Base-by-base conservation (phyloP, 208 protist species). In the Acanthamoeba sp. region DNA sequence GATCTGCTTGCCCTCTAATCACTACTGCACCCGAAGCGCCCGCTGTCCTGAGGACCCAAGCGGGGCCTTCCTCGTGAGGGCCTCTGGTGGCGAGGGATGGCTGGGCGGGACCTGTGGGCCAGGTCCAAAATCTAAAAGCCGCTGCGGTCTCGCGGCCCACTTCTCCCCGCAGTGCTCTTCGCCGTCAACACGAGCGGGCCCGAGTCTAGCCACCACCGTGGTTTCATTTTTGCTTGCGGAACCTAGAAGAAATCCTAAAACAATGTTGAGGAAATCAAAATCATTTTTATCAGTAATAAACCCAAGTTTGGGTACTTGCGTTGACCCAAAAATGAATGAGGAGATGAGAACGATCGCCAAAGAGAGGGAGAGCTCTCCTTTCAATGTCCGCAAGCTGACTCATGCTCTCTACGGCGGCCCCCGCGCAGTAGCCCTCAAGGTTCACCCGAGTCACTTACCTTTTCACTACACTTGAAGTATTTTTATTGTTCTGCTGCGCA, bases 321-420 rank as follows among this genome's bases (percentile, higher is more conserved):
- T n/a, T n/a, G n/a, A n/a, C n/a, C n/a, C n/a, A n/a, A n/a, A n/a
- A n/a, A 64, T 64, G 57, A 64, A 64, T 29, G 57, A 64, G 29
- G 78, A 88, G 78, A 88, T 88, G 78, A 38, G 16, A 16, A 88
- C 45, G 29, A 62, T 88, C 16, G 42, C 42, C 0, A 1, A 24
- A 5, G 78, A 88, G 48, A n/a, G 78, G 29, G 45, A 50, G 29
- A 48, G 36, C 78, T 12, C 78, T 2, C 78, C 78, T 40, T 88
- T 88, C 59, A 40, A 50, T 27, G 78, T 88, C 10, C 34, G 78
- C n/a, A 9, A 88, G 38, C 40, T 88, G 27, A 88, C 78, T 10
- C 40, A 88, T 24, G 29, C 3, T 22, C 22, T 88, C 78, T 62
- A 88, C 20, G 78, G 78, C 78, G 78, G 78, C 4, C 29, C 40